Evolutionary conservation across 1,284 basidiomycete genomes (phyloP).

Genomic region (Irpex rosettiformis): DNA sequence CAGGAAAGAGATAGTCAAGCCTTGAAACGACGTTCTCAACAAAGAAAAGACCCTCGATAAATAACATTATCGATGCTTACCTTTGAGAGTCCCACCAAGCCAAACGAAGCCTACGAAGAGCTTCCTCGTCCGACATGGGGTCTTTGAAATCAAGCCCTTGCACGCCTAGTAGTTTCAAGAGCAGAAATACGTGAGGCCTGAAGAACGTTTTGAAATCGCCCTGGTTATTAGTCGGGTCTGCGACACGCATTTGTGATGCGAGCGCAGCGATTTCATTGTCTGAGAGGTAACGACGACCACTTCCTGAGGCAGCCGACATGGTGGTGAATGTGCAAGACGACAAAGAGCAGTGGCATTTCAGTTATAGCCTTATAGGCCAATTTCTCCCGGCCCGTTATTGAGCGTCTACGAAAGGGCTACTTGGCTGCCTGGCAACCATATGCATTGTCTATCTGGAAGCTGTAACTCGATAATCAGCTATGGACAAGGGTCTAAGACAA

Average conservation of each 20-base stretch:
- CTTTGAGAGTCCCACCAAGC: neutral
- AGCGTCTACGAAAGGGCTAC: too few species aligned
- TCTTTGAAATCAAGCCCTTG: neutral
- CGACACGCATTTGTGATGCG: neutral
- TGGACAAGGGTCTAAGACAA: too few species aligned
- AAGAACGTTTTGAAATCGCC: neutral
- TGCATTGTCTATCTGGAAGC: too few species aligned
- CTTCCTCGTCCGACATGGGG: neutral
- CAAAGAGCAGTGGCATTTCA: too few species aligned
- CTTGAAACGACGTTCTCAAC: too few species aligned
- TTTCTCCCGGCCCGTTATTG: too few species aligned
- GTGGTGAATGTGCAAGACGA: neutral
- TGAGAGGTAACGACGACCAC: neutral
- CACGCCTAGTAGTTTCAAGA: neutral
- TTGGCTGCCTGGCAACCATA: too few species aligned
- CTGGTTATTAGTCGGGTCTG: neutral
- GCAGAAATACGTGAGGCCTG: neutral
- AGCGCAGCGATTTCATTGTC: neutral
- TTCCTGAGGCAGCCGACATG: neutral
- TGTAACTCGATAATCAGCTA: too few species aligned
- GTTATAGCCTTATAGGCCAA: too few species aligned
- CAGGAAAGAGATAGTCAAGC: neutral
- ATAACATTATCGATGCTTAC: too few species aligned
- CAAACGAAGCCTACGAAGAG: neutral
- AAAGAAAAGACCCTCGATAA: too few species aligned